phyloP scores from a whole-genome alignment of 805 yeast species.

The Candida maesae region DNA sequence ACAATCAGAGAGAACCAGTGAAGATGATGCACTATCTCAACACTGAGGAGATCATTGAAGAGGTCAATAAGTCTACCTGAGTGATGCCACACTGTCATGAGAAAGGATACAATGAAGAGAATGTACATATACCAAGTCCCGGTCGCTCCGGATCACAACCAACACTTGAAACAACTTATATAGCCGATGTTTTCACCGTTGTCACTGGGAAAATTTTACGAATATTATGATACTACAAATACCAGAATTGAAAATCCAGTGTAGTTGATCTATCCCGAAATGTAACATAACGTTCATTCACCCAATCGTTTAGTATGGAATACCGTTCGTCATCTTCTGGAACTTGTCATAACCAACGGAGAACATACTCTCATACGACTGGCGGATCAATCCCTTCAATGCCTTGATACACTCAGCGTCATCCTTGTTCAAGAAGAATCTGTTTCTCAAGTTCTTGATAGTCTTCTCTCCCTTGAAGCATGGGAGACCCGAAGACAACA shows the following conservation, averaged over 20 bases:
- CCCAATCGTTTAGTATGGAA: constrained; percentile 79
- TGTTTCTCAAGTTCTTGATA: constrained; percentile 64
- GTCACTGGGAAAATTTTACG: no score
- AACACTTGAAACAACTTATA: no score
- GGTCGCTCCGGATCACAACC: no score
- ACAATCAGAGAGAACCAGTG: constrained; percentile 40
- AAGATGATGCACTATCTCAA: constrained; percentile 69
- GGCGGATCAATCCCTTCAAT: constrained; percentile 71
- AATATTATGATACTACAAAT: no score
- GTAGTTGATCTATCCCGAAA: no score
- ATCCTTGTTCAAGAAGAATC: constrained; percentile 78
- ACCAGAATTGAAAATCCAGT: no score
- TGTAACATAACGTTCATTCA: no score
- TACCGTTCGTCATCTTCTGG: constrained; percentile 94
- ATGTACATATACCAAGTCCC: no score
- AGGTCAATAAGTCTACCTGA: constrained; percentile 38
- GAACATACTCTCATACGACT: constrained; percentile 80
- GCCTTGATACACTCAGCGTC: constrained; percentile 82
- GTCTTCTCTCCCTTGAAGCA: constrained; percentile 86
- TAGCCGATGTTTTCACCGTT: no score
- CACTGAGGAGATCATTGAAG: constrained; percentile 50
- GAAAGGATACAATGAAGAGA: no score
- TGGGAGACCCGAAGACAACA: constrained; percentile 94
- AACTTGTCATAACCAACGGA: constrained; percentile 97
- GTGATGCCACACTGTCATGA: no score